Evolutionary conservation across 2,329 filamentous ascomycete genomes (phyloP).

Genomic region (Diaporthe helianthi): DNA sequence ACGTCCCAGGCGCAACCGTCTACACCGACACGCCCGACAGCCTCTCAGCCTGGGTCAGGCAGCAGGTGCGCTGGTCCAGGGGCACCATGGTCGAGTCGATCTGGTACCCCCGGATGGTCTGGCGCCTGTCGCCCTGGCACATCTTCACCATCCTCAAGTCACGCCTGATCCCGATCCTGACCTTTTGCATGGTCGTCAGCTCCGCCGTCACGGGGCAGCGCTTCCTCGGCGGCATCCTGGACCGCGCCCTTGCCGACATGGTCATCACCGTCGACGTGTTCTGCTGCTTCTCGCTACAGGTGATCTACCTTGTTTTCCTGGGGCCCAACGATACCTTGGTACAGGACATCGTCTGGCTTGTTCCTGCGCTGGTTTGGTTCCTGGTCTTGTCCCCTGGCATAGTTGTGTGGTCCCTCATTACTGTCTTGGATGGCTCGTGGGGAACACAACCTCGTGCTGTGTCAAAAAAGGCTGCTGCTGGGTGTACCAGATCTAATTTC

Average conservation of each 20-base stretch:
- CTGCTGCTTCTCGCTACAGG: constrained; percentile 16
- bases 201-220: background rate
- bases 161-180: background rate
- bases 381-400: background rate
- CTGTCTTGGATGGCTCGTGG: constrained; percentile 10
- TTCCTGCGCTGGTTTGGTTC: constrained; percentile 17
- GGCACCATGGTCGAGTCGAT: constrained; percentile 23
- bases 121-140: constrained; percentile 16
- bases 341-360: background rate
- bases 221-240: background rate
- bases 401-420: background rate
- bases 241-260: background rate
- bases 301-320: background rate
- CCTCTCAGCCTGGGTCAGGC: constrained; percentile 10
- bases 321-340: background rate
- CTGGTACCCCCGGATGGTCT: constrained; percentile 9
- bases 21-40: constrained; percentile 20
- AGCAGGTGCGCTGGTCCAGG: constrained; percentile 21
- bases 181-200: background rate
- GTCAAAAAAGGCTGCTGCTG: background rate
- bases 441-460: constrained; percentile 3
- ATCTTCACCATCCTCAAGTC: constrained; percentile 20
- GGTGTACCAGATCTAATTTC: background rate
- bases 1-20: background rate
- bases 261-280: background rate